Evolutionary conservation across 2,329 filamentous ascomycete species (phyloP), one percentile per base, ranked within the genome.

Genomic region (Aspergillus brunneoviolaceus): DNA sequence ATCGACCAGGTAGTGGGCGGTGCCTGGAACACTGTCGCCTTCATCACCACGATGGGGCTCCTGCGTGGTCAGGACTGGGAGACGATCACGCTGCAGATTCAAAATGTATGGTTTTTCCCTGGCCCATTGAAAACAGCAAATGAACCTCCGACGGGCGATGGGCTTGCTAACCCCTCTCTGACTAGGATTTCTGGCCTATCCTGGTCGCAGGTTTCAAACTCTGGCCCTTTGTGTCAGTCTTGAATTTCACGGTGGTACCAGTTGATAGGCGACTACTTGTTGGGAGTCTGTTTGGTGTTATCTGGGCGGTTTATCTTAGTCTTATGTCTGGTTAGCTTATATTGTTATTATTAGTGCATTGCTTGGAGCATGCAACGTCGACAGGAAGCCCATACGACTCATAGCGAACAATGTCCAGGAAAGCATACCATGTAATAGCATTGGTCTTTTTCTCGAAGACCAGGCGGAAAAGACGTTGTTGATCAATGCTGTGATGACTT

Each of bases 1-100:
- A 76, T 87, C 39, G 85, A 88, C 63, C 85, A 87, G 68, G 82
- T 82, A 0, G 55, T 87, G 23, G 84, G 84, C 29, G 84, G 82
- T 0, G 75, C 81, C 1, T 71, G 84, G 67, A 87, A 86, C 69
- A 87, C 82, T 1, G 72, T 81, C 33, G 74, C 84, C 57, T 87
- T 87, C 69, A 76, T 87, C 21, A 77, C 76, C 14, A 83, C 79
- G 14, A 84, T 87, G 71, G 81, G 79, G 7, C 76, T 81, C 14
- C 71, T 84, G 33, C 76, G 76, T 23, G 77, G 76, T 0, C 68
- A 76, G 19, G 64, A 69, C n/a, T 68, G 65, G 51, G 72, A 68
- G 12, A 65, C 64, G 1, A 72, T 79, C 49, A 60, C 71, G 23
- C 65, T 63, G 2, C 70, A 77, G 29, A 68, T 79, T 54, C 69